Base-by-base conservation (phyloP, 352 stramenopile genomes). In the Bremia lactucae region DNA sequence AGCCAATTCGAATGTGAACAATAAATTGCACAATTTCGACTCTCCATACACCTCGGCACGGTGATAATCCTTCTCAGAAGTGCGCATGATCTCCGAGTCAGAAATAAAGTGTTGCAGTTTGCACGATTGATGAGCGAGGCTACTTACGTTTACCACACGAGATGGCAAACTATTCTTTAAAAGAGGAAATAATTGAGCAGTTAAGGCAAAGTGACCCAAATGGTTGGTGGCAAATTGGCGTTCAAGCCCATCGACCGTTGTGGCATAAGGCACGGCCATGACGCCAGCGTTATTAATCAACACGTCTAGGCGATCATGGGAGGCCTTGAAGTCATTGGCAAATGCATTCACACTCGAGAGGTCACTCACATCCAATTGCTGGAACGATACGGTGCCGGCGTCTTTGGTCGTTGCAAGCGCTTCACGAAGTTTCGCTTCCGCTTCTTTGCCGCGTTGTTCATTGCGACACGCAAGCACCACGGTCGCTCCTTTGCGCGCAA, bases 1-100 rank as follows among this genome's bases (percentile, higher is more conserved):
- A 34, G 88, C 65, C 7, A 97, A 49, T 37, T 96, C 87, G 35
- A 85, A 52, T 2, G 84, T 80, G 59, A 97, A 97, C 2, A 96
- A 49, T 31, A 97, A 74, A 51, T 97, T 97, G 46, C 66, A 74
- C 14, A 97, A 58, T 65, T 97, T 97, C 24, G 24, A 29, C 24
- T 29, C 24, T 29, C 7, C 24, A 29, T 29, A 29, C 24, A 29
- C 24, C 13, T 29, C 24, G 7, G 7, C 8, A 11, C 24, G 26
- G 72, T 89, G 38, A 78, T 53, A 18, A 69, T 69, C 34, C n/a
- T 54, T 36, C 49, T 47, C 18, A 1, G 24, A 29, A 7, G 8
- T 7, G 13, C 24, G 24, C 24, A 29, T 29, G 24, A 29, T 29
- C 24, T 7, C 8, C 24, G 24, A 29, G 1, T 11, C 24, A 3